Base-by-base conservation (phyloP, 2,329 filamentous ascomycete species). In the Talaromyces sp. region DNA sequence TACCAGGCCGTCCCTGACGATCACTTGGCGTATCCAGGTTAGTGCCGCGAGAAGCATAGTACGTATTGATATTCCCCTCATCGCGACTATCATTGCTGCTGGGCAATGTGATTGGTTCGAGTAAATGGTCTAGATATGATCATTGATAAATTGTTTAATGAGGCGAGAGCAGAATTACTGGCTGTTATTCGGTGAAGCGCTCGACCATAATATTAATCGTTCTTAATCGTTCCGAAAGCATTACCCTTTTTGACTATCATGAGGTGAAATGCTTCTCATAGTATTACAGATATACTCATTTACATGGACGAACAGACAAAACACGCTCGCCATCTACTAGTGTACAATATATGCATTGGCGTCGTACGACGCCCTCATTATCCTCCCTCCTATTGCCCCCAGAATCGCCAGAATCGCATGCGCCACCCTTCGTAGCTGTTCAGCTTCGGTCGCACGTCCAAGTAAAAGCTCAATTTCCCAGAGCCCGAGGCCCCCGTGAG, bases 401-500 rank as follows among this genome's bases (percentile, higher is more conserved):
- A 70, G 60, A 81, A 77, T 57, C 70, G 75, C 63, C 73, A 73
- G 49, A 81, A 76, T 64, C 86, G 78, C 80, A 85, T 83, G 71
- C 80, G 82, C 64, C 82, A 79, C 3, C 84, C 86, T 68, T 88
- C 85, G 73, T 78, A 83, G 59, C 74, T 84, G 70, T 88, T 88
- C 71, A 88, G 62, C 75, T 88, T 88, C 7, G 86, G 86, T 66
- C 86, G 76, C 5, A 88, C 86, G 70, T 88, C 86, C 56, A 88
- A 70, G 69, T 85, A 88, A 66, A 88, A 88, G 65, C 82, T 87
- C 65, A 88, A 69, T 51, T 80, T 81, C 17, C 71, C 75, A 14
- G 70, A 69, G 1, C 67, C 68, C 26, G 72, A 71, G 58, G 72
- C 72, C 57, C 68, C 68, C 38, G 70, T 65, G 58, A 75, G 62